Evolutionary conservation across 768 basidiomycete genomes (phyloP).

Genomic region (Mycena galericulata): DNA sequence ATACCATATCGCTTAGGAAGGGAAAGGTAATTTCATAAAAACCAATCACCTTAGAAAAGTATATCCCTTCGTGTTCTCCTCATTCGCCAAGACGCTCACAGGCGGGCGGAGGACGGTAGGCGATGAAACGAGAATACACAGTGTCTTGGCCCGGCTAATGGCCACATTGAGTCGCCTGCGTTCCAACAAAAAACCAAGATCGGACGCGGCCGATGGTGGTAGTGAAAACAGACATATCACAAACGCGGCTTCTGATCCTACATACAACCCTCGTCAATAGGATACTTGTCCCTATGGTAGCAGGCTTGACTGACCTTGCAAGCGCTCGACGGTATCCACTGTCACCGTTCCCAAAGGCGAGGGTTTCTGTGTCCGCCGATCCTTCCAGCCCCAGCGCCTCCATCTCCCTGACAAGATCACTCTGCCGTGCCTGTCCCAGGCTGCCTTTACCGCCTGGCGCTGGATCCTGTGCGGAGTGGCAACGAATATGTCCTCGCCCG

Average conservation of each 20-base stretch:
- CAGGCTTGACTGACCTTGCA: constrained; percentile 53
- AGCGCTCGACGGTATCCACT: constrained; percentile 62
- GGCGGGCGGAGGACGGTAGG: constrained; percentile 58
- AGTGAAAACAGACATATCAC: constrained; percentile 66
- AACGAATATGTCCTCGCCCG: constrained; percentile 61
- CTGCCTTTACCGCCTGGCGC: constrained; percentile 61
- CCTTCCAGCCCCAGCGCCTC: constrained; percentile 26
- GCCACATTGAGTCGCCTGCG: constrained; percentile 64
- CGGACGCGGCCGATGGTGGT: constrained; percentile 49
- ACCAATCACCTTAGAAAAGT: constrained; percentile 51
- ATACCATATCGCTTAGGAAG: background rate
- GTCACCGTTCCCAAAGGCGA: constrained; percentile 45
- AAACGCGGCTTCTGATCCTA: constrained; percentile 66
- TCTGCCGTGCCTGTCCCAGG: constrained; percentile 39
- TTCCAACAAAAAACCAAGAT: constrained; percentile 59
- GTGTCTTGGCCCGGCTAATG: constrained; percentile 63
- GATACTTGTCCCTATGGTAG: background rate
- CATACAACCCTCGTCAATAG: background rate
- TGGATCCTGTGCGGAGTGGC: constrained; percentile 67
- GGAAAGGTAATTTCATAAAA: background rate
- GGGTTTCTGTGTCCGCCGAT: background rate
- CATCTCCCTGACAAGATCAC: constrained; percentile 31
- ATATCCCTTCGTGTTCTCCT: constrained; percentile 60
- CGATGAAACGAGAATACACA: constrained; percentile 62
- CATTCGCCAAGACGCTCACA: constrained; percentile 56